Evolutionary conservation across 2,329 filamentous ascomycete genomes (phyloP).

Genomic region (Xylariomycetidae sp.): DNA sequence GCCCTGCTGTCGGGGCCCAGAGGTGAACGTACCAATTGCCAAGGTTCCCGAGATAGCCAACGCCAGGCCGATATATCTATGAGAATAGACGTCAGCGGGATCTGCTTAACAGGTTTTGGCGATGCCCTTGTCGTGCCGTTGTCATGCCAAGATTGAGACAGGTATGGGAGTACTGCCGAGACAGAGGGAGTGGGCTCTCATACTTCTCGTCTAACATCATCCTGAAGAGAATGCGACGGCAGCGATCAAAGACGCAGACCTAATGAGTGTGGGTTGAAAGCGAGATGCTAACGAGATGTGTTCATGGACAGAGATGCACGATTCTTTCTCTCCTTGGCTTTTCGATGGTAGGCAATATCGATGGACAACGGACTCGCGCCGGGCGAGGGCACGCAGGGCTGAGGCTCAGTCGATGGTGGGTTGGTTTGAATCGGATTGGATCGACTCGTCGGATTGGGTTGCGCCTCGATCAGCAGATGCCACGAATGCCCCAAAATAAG

Average conservation of each 20-base stretch:
- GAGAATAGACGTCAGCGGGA: conserved; percentile 28
- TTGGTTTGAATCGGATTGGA: too few relatives aligned
- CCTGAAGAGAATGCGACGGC: conserved; percentile 18
- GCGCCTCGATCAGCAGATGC: conserved; percentile 22
- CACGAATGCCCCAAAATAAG: conserved; percentile 22
- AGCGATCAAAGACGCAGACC: conserved; percentile 9
- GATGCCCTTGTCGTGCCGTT: too few relatives aligned
- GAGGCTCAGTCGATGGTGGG: conserved; percentile 12
- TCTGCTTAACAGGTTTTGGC: too few relatives aligned
- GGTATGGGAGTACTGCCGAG: conserved; percentile 1
- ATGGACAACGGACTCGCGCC: conserved; percentile 19
- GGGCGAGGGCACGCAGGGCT: conserved; percentile 21
- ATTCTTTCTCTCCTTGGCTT: too few relatives aligned
- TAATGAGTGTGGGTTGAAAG: too few relatives aligned
- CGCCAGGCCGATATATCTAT: conserved; percentile 71
- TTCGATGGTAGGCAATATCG: not conserved
- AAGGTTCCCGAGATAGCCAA: conserved; percentile 71
- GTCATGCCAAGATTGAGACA: too few relatives aligned
- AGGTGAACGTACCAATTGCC: conserved; percentile 69
- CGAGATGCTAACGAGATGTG: too few relatives aligned
- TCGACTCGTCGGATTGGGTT: conserved; percentile 2
- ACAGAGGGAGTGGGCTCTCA: conserved; percentile 13
- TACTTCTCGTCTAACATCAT: conserved; percentile 46
- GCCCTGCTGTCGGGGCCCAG: too few relatives aligned
- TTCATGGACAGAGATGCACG: too few relatives aligned